These are phyloP conservation scores for Flaveria sonorensis DNA, from an alignment of 129 eudicot genomes.

Conservation along the genomic window DNA sequence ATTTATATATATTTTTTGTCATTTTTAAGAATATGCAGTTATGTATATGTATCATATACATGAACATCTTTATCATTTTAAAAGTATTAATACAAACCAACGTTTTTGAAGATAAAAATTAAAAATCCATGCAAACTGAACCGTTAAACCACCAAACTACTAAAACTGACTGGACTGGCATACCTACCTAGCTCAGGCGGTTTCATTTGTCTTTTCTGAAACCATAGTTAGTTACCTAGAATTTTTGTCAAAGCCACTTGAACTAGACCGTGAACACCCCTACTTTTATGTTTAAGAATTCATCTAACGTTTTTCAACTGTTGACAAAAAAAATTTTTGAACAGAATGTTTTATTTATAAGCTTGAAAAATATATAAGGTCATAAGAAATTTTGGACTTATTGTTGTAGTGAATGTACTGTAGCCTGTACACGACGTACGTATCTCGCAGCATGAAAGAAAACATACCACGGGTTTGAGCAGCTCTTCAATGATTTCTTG, in stretches of 20 bases:
- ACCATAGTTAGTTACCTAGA: no score
- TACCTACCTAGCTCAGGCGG: neutral
- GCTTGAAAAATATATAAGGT: neutral
- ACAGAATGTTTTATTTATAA: neutral
- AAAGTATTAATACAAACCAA: neutral
- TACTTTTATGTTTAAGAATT: no score
- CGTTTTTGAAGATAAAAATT: neutral
- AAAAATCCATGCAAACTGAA: neutral
- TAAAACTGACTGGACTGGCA: neutral
- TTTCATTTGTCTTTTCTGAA: no score
- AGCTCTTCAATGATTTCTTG: constrained; percentile 71
- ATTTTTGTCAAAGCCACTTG: no score
- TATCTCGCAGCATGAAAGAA: neutral
- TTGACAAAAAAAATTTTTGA: no score
- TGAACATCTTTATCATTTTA: no score
- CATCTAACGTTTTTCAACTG: neutral
- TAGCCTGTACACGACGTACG: neutral
- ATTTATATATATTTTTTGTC: no score
- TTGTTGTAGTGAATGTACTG: neutral
- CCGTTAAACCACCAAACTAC: neutral
- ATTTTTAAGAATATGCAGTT: neutral
- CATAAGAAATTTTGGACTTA: neutral
- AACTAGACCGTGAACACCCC: no score
- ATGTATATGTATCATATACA: no score
- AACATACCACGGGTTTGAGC: constrained; percentile 77